Percentiles rank a stretch among this genome's conserved stretches.
Conservation (phyloP, 2,329 filamentous ascomycete genomes). For the Alternaria sp. region DNA sequence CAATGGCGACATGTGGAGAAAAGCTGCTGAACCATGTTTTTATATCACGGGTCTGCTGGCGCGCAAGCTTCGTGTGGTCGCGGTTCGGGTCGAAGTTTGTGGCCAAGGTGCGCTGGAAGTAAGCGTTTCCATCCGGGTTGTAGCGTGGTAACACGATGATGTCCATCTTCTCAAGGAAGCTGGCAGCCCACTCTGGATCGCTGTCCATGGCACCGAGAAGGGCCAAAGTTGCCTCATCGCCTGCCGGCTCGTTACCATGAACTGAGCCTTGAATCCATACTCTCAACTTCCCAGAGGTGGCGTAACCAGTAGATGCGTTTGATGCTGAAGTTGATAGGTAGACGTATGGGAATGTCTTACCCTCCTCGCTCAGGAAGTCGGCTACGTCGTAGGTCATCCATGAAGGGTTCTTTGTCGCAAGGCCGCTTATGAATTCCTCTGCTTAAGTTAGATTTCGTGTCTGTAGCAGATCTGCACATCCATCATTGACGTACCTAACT, state of each 20-base stretch:
- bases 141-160: slow-evolving; percentile 49
- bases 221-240: slow-evolving; percentile 47
- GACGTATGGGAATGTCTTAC: slow-evolving; percentile 43
- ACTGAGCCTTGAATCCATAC: slow-evolving; percentile 51
- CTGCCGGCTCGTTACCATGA: slow-evolving; percentile 52
- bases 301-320: slow-evolving; percentile 12
- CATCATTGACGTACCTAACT: slow-evolving; percentile 24
- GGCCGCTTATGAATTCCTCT: slow-evolving; percentile 36
- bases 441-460: not conserved
- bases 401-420: slow-evolving; percentile 42
- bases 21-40: slow-evolving; percentile 45
- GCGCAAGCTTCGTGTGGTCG: slow-evolving; percentile 49
- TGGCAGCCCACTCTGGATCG: slow-evolving; percentile 43
- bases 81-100: slow-evolving; percentile 52
- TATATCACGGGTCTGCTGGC: slow-evolving; percentile 48
- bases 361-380: slow-evolving; percentile 47
- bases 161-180: slow-evolving; percentile 45
- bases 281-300: slow-evolving; percentile 37
- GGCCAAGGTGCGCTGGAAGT: slow-evolving; percentile 48
- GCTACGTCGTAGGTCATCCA: slow-evolving; percentile 44
- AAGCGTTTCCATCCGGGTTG: slow-evolving; percentile 50
- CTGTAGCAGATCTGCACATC: not conserved
- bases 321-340: slow-evolving; percentile 31
- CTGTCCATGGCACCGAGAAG: slow-evolving; percentile 48
- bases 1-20: slow-evolving; percentile 47